Evolutionary conservation across 768 basidiomycete genomes (phyloP).

Genomic region (Boletus sensibilis): DNA sequence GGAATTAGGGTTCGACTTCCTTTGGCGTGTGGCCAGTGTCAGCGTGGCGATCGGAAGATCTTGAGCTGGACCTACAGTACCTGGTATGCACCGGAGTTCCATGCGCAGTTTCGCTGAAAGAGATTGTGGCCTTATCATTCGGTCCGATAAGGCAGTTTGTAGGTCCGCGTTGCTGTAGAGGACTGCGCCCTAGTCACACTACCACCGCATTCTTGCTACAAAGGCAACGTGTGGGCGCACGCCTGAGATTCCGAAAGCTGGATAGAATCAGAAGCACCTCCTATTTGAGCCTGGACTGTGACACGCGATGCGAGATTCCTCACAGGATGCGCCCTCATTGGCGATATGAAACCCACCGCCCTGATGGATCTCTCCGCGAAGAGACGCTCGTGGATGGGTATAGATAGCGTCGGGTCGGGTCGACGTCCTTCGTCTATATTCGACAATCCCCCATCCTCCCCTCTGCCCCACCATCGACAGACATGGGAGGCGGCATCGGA

Average conservation of each 20-base stretch:
- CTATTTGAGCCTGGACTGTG: background rate
- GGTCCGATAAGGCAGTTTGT: conserved; percentile 14
- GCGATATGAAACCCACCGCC: conserved; percentile 1
- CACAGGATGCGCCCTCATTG: conserved; percentile 4
- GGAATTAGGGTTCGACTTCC: conserved; percentile 2
- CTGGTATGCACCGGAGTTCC: background rate
- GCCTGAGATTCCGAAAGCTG: conserved; percentile 3
- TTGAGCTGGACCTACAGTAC: background rate
- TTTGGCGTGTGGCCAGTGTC: conserved; percentile 7
- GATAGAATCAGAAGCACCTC: background rate
- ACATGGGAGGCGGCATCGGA: conserved; percentile 17
- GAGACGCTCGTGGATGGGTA: conserved; percentile 11
- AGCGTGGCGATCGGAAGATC: background rate
- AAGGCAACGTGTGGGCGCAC: background rate
- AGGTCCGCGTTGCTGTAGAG: conserved; percentile 22
- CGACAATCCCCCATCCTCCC: background rate
- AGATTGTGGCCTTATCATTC: background rate
- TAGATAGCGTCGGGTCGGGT: conserved; percentile 17
- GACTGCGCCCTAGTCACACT: conserved; percentile 11
- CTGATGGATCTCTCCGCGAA: conserved; percentile 20
- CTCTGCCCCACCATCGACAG: background rate
- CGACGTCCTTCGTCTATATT: background rate
- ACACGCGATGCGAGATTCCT: conserved; percentile 10
- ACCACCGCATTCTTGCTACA: background rate
- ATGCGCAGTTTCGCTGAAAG: conserved; percentile 7